Evolutionary conservation across 164 flowering plant genomes (phyloP).

Genomic region (Tetrastigma voinierianum): DNA sequence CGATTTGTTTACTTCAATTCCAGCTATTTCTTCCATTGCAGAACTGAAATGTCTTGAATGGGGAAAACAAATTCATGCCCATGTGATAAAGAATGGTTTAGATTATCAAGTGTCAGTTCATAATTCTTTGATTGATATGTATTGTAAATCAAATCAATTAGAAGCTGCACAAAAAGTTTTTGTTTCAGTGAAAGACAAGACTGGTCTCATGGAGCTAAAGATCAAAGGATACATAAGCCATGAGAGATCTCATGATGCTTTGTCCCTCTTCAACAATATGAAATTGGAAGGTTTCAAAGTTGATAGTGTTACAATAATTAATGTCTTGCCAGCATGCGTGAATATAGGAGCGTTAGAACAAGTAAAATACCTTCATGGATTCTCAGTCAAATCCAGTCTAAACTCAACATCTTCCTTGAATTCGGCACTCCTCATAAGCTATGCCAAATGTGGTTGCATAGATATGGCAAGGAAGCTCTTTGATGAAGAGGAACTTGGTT

Average conservation of each 20-base stretch:
- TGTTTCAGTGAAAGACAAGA: constrained; percentile 30
- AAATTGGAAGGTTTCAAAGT: constrained; percentile 32
- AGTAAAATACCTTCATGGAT: constrained; percentile 55
- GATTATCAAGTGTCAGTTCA: constrained; percentile 48
- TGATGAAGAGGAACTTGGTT: constrained; percentile 37
- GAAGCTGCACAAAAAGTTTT: constrained; percentile 35
- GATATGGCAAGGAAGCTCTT: constrained; percentile 46
- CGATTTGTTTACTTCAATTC: constrained; percentile 50
- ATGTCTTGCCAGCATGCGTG: constrained; percentile 60
- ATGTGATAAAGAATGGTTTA: constrained; percentile 42
- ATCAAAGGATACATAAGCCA: constrained; percentile 45
- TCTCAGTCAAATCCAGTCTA: constrained; percentile 31
- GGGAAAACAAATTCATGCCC: constrained; percentile 56
- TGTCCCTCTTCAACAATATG: constrained; percentile 47
- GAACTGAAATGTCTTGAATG: constrained; percentile 36
- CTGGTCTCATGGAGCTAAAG: constrained; percentile 59
- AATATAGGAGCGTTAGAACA: constrained; percentile 45
- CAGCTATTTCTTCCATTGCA: constrained; percentile 43
- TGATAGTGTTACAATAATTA: constrained; percentile 47
- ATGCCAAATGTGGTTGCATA: constrained; percentile 65
- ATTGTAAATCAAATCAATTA: constrained; percentile 37
- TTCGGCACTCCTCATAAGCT: constrained; percentile 54
- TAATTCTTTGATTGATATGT: constrained; percentile 67
- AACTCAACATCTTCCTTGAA: constrained; percentile 27
- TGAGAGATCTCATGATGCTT: constrained; percentile 38